Evolutionary conservation across 1,139 yeast genomes (phyloP).

Genomic region (Meyerozyma athensensis): DNA sequence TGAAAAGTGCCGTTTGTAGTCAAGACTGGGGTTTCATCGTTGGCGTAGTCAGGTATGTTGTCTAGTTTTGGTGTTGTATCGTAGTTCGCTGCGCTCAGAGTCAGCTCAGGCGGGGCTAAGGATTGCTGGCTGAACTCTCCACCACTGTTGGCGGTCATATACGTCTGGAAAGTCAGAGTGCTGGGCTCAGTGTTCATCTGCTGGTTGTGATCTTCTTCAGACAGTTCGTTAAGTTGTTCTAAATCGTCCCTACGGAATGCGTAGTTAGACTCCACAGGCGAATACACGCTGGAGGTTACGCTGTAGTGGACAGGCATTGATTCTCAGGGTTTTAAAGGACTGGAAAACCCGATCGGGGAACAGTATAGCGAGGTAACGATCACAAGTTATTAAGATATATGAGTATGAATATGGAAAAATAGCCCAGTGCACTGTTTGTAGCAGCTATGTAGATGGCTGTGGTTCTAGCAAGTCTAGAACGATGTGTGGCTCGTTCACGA

Average conservation of each 20-base stretch:
- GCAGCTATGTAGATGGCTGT: too few relatives aligned
- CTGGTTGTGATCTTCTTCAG: conserved; percentile 8
- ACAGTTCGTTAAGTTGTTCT: conserved; percentile 14
- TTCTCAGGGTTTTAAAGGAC: conserved; percentile 5
- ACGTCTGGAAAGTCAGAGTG: conserved; percentile 24
- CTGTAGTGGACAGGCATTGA: conserved; percentile 19
- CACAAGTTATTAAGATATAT: too few relatives aligned
- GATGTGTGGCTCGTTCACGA: too few relatives aligned
- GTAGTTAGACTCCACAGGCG: conserved; percentile 20
- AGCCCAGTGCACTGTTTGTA: too few relatives aligned
- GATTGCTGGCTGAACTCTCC: conserved; percentile 8
- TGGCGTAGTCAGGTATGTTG: conserved; percentile 14
- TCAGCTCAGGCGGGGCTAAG: neutral
- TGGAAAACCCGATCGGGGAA: too few relatives aligned
- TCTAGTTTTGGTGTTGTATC: conserved; percentile 8
- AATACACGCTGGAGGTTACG: conserved; percentile 32
- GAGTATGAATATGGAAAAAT: too few relatives aligned
- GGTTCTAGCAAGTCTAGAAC: too few relatives aligned
- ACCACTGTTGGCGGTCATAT: conserved; percentile 21
- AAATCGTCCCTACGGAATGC: conserved; percentile 11
- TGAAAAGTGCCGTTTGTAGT: conserved; percentile 6
- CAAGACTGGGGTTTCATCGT: conserved; percentile 31
- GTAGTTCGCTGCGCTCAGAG: conserved; percentile 5
- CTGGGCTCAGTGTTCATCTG: conserved; percentile 17
- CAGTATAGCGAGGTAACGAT: too few relatives aligned